phyloP scores from a whole-genome alignment of 306 rosid genomes.

The Malus asiatica region DNA sequence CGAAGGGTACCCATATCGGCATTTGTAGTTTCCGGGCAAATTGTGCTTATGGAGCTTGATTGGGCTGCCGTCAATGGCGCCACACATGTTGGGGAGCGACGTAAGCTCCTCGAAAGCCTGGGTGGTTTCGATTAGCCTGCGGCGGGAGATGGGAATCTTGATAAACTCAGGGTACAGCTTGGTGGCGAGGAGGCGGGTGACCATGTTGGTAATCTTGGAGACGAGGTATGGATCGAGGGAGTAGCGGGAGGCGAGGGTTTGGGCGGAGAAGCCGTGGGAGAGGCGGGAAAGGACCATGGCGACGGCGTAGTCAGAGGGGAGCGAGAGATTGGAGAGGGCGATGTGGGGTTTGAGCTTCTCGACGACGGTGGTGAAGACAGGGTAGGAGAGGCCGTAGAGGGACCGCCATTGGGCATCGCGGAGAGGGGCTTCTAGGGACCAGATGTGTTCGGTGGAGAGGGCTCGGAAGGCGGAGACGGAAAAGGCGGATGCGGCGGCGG shows the following conservation, averaged over 20 bases:
- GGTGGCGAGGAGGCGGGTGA: constrained; percentile 86
- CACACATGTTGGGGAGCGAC: constrained; percentile 85
- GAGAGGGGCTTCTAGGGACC: constrained; percentile 90
- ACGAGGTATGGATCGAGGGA: constrained; percentile 90
- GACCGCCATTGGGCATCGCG: constrained; percentile 95
- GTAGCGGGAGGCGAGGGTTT: constrained; percentile 61
- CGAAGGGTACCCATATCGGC: constrained; percentile 51
- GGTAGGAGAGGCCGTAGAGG: constrained; percentile 81
- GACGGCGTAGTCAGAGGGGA: constrained; percentile 80
- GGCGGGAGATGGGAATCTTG: constrained; percentile 70
- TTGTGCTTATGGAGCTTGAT: constrained; percentile 43
- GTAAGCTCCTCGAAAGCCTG: constrained; percentile 81
- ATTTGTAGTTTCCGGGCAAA: constrained; percentile 37
- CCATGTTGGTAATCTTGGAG: constrained; percentile 94
- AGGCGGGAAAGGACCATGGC: constrained; percentile 96
- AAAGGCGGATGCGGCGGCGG: constrained; percentile 41
- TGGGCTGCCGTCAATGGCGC: constrained; percentile 72
- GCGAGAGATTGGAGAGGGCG: constrained; percentile 74
- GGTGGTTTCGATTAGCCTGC: constrained; percentile 62
- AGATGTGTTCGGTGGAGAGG: constrained; percentile 84
- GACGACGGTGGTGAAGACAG: constrained; percentile 79
- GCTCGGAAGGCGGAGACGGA: constrained; percentile 90
- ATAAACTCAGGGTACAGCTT: constrained; percentile 81
- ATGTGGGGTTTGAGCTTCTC: constrained; percentile 88
- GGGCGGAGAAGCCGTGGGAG: constrained; percentile 72